Conservation (phyloP, 2,329 filamentous ascomycete species). For the Fusarium tanahbumbuense region DNA sequence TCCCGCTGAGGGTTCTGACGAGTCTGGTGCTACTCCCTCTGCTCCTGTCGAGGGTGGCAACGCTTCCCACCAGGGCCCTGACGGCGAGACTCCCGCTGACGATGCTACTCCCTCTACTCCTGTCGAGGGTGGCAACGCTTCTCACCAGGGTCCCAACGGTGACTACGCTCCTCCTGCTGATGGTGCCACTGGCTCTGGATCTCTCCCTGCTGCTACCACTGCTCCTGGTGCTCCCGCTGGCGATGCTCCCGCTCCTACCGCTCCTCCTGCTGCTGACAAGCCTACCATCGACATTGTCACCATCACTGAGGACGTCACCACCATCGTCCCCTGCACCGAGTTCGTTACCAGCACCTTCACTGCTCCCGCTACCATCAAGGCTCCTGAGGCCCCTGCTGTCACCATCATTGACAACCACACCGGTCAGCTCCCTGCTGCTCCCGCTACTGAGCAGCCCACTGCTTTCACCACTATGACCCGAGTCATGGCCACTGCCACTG, state of each 20-base stretch:
- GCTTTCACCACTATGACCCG: conserved; percentile 28
- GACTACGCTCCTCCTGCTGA: conserved; percentile 10
- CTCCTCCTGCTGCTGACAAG: conserved; percentile 10
- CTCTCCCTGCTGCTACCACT: not conserved
- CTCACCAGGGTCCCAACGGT: not conserved
- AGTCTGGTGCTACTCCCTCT: not conserved
- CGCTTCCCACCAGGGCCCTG: too few relatives aligned
- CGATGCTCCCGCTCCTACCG: conserved; percentile 21
- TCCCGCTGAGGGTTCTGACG: not conserved
- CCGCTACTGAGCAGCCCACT: conserved; percentile 14
- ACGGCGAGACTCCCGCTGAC: not conserved
- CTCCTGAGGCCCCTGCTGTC: conserved; percentile 20
- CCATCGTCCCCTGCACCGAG: conserved; percentile 41
- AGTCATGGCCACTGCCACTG: conserved; percentile 27
- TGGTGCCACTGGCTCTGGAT: not conserved
- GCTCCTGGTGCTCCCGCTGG: not conserved
- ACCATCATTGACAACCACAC: conserved; percentile 37
- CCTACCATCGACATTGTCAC: conserved; percentile 34
- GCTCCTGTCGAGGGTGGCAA: not conserved
- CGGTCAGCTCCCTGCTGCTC: conserved; percentile 6
- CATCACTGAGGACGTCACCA: conserved; percentile 43
- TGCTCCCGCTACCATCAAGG: conserved; percentile 28
- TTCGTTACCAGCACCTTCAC: conserved; percentile 42
- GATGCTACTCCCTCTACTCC: not conserved
- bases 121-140: conserved; percentile 1